phyloP scores from a whole-genome alignment of 768 basidiomycete genomes.

The Tulasnella sp. region DNA sequence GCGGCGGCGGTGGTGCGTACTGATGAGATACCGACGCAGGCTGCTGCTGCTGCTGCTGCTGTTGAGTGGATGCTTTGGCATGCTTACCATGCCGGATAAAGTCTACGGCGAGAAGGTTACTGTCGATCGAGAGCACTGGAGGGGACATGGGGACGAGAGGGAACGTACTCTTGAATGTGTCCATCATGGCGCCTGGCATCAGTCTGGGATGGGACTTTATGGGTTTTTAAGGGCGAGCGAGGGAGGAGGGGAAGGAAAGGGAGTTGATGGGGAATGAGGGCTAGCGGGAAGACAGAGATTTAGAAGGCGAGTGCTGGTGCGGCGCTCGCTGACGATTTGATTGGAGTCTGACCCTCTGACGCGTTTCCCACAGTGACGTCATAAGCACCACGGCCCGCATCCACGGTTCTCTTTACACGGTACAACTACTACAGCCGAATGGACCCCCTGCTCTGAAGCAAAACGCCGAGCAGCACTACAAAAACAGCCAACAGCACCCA shows the following conservation, averaged over 20 bases:
- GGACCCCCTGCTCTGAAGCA: background rate
- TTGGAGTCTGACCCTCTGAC: conserved; percentile 12
- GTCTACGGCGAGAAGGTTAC: conserved; percentile 51
- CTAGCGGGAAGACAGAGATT: background rate
- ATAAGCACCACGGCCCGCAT: conserved; percentile 17
- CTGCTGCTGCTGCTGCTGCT: conserved; percentile 44
- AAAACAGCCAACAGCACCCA: conserved; percentile 42
- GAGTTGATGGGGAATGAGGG: conserved; percentile 1
- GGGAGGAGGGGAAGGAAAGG: background rate
- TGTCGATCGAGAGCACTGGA: conserved; percentile 40
- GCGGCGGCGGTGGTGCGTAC: conserved; percentile 45
- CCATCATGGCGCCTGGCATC: conserved; percentile 55
- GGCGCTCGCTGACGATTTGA: background rate
- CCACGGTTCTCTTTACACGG: background rate
- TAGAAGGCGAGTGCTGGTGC: conserved; percentile 13
- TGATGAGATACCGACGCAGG: conserved; percentile 42
- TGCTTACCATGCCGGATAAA: conserved; percentile 83
- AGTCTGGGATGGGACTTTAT: background rate
- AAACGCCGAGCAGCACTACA: conserved; percentile 42
- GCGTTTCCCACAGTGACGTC: conserved; percentile 21
- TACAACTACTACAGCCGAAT: background rate
- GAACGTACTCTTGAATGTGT: conserved; percentile 82
- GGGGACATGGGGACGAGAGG: conserved; percentile 15
- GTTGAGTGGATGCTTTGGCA: conserved; percentile 44
- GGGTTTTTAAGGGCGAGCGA: background rate